A percentile compares a stretch with the other conserved stretches of the same genome.
phyloP scores from a whole-genome alignment of 1,284 basidiomycete genomes.

The Pascua sp. region DNA sequence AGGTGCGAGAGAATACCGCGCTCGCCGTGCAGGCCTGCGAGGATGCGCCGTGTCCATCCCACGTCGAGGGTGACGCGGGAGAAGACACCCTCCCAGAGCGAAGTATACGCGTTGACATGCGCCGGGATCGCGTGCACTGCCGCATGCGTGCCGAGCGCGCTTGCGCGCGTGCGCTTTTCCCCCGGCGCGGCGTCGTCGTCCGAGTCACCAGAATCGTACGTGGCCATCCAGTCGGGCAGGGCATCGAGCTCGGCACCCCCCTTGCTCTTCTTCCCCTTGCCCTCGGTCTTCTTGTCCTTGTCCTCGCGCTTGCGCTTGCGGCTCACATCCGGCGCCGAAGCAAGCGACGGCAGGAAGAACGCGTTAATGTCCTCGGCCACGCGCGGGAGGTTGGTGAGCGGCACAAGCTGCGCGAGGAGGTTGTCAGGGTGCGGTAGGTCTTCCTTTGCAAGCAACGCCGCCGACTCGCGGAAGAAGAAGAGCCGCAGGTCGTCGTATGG shows the following conservation, averaged over 20 bases:
- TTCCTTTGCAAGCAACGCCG: conserved; percentile 37
- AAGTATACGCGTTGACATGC: conserved; percentile 35
- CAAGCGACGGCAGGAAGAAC: conserved; percentile 79
- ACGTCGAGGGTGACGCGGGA: conserved; percentile 23
- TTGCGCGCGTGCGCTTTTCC: conserved; percentile 30
- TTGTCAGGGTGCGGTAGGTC: conserved; percentile 54
- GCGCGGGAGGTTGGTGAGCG: conserved; percentile 77
- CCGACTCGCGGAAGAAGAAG: conserved; percentile 84
- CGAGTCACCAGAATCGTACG: conserved; percentile 37
- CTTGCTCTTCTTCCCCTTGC: conserved; percentile 25
- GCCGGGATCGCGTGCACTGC: conserved; percentile 32
- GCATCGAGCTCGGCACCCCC: conserved; percentile 33
- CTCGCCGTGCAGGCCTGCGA: conserved; percentile 42
- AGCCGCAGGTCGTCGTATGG: conserved; percentile 73
- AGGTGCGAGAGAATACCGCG: conserved; percentile 45
- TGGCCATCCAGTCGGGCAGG: conserved; percentile 49
- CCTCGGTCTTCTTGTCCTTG: conserved; percentile 49
- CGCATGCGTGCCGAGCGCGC: conserved; percentile 32
- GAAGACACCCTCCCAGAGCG: conserved; percentile 38
- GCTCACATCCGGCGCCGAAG: conserved; percentile 50
- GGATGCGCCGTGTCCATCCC: conserved; percentile 36
- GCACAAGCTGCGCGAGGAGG: conserved; percentile 71
- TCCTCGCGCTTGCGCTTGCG: conserved; percentile 45
- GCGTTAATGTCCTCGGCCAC: conserved; percentile 68
- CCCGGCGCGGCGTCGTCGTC: conserved; percentile 51